These are phyloP conservation scores for Rhodomyrtus tomentosa DNA, from an alignment of 345 rosid genomes.

Conservation along the genomic window DNA sequence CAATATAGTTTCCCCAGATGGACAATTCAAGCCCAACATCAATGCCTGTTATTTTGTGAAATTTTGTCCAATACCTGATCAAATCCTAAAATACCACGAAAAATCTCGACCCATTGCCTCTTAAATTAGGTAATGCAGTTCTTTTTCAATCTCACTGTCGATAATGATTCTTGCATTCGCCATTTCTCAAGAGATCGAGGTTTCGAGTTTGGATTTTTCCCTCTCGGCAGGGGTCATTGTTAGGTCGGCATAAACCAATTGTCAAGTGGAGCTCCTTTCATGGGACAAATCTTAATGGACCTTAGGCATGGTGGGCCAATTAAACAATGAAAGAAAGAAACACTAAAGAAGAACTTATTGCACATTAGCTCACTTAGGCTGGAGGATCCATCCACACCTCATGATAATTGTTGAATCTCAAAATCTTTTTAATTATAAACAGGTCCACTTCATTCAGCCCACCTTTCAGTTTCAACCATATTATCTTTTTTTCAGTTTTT, in stretches of 20 bases:
- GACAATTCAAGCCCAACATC: not conserved
- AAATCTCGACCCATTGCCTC: not conserved
- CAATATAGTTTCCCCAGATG: not conserved
- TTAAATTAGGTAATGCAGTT: not conserved
- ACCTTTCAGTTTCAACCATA: not conserved
- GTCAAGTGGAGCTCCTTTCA: not conserved
- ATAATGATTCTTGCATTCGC: not conserved
- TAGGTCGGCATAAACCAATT: not conserved
- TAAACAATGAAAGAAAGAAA: not conserved
- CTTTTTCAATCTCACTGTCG: not conserved
- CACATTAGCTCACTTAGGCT: not conserved
- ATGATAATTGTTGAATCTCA: not conserved
- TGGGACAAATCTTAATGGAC: not conserved
- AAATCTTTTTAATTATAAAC: not conserved
- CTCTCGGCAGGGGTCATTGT: not conserved
- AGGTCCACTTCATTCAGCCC: not conserved
- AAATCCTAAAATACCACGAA: not conserved
- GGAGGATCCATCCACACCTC: not conserved
- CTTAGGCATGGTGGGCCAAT: not conserved
- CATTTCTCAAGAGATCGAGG: not conserved
- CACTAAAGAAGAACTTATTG: not conserved
- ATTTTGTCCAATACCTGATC: not conserved
- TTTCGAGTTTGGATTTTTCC: not conserved
- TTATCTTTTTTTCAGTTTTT: accelerated
- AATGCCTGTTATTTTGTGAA: not conserved